phyloP scores from a whole-genome alignment of 257 asterid genomes.

The Schizonepeta tenuifolia region DNA sequence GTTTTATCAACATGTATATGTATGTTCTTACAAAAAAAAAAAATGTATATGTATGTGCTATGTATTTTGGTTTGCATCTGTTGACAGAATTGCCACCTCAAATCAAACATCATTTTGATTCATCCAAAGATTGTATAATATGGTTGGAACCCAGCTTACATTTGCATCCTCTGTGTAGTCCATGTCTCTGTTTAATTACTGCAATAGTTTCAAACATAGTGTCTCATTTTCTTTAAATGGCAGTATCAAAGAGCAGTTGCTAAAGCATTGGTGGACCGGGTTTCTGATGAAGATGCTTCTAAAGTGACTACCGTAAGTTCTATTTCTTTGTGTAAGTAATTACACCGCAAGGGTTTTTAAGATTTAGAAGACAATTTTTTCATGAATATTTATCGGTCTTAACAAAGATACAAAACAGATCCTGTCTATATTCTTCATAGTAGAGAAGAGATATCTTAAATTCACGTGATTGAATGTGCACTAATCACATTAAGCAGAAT shows the following conservation, averaged over 20 bases:
- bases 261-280: constrained; percentile 87
- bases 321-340: constrained; percentile 16
- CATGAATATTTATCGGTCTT: not conserved
- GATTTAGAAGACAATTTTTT: not conserved
- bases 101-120: constrained; percentile 4
- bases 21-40: no score
- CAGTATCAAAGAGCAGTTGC: constrained; percentile 97
- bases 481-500: no score
- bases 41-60: constrained; percentile 12
- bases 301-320: constrained; percentile 69
- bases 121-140: not conserved
- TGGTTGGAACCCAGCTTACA: not conserved
- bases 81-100: not conserved
- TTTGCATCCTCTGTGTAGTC: constrained; percentile 11
- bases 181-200: not conserved
- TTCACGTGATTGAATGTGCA: no score
- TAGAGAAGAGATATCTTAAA: not conserved
- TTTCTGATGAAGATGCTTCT: constrained; percentile 85
- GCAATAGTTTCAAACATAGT: constrained; percentile 17
- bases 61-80: not conserved
- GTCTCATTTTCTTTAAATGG: constrained; percentile 29
- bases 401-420: not conserved
- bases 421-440: not conserved
- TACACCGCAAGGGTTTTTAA: not conserved
- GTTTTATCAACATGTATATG: constrained; percentile 7